These are phyloP conservation scores for Daedaleopsis sinensis DNA, from an alignment of 768 basidiomycete species.

Conservation along the genomic window DNA sequence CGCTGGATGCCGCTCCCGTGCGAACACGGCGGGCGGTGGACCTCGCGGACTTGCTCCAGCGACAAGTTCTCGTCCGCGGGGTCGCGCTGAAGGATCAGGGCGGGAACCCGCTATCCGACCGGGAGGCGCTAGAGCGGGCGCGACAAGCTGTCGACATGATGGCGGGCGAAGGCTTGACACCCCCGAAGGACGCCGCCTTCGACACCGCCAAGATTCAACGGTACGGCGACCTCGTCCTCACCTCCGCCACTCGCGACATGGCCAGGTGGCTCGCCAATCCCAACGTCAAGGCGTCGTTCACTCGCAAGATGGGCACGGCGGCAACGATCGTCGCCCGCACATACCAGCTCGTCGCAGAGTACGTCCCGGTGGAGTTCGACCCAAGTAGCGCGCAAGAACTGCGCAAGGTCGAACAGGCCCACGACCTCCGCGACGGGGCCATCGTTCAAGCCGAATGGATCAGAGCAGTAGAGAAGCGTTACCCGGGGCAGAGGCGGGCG, in stretches of 20 bases:
- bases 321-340: neutral
- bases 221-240: constrained; percentile 5
- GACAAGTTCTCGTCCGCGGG: neutral
- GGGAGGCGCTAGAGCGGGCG: neutral
- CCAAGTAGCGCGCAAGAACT: neutral
- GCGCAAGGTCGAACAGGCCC: neutral
- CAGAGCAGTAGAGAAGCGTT: constrained; percentile 23
- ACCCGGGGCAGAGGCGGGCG: constrained; percentile 21
- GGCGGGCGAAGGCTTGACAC: neutral
- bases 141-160: neutral
- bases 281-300: neutral
- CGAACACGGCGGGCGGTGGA: constrained; percentile 6
- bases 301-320: neutral
- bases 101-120: neutral
- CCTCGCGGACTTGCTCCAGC: neutral
- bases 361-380: neutral
- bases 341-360: constrained; percentile 1
- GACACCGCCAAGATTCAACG: neutral
- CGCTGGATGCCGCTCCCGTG: constrained; percentile 1
- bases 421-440: neutral
- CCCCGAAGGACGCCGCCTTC: neutral
- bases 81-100: neutral
- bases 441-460: constrained; percentile 29
- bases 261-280: constrained; percentile 3
- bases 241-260: neutral